phyloP scores from a whole-genome alignment of 345 rosid genomes.

The Capsella bursapastoris region DNA sequence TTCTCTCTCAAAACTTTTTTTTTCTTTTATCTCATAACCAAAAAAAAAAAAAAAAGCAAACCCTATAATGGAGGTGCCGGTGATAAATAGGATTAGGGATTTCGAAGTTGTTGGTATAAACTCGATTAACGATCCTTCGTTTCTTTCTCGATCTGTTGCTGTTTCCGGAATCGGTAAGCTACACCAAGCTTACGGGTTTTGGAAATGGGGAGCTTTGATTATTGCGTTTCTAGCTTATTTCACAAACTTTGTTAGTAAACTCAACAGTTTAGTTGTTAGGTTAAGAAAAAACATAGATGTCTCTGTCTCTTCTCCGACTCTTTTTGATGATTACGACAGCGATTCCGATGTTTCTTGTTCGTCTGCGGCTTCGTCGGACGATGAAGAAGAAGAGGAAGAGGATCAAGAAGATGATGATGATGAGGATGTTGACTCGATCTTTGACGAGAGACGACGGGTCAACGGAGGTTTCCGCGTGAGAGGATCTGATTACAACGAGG shows the following conservation, averaged over 20 bases:
- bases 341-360: constrained; percentile 51
- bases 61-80: constrained; percentile 68
- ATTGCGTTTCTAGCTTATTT: constrained; percentile 74
- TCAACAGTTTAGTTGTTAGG: constrained; percentile 58
- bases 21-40: background rate
- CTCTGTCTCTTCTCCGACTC: constrained; percentile 33
- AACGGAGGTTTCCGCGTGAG: constrained; percentile 51
- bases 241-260: constrained; percentile 50
- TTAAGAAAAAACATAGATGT: constrained; percentile 40
- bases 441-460: constrained; percentile 25
- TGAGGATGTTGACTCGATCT: constrained; percentile 35
- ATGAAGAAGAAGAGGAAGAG: constrained; percentile 26
- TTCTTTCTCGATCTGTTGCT: constrained; percentile 49
- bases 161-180: constrained; percentile 49
- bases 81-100: constrained; percentile 65
- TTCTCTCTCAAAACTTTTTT: background rate
- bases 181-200: constrained; percentile 53
- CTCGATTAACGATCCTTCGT: constrained; percentile 52
- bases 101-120: constrained; percentile 58
- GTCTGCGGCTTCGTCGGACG: constrained; percentile 43
- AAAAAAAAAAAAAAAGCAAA: constrained; percentile 28
- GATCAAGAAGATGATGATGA: constrained; percentile 34
- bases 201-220: constrained; percentile 86
- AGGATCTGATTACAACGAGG: constrained; percentile 45
- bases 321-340: constrained; percentile 47